Conservation (phyloP, 148 eudicot species). For the Rhododendron williamsianum region DNA sequence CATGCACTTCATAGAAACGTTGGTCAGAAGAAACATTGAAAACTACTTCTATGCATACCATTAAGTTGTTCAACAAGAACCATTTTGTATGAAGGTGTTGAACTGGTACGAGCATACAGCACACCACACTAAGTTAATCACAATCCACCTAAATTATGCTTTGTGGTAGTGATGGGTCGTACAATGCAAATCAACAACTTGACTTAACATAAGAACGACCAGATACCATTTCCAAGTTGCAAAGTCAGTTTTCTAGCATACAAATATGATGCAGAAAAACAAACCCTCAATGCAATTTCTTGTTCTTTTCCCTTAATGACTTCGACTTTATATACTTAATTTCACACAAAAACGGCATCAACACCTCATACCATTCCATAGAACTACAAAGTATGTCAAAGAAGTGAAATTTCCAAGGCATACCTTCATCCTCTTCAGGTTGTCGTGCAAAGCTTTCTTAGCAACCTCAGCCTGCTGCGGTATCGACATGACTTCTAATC, state of each 20-base stretch:
- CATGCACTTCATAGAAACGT: background rate
- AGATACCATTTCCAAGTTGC: background rate
- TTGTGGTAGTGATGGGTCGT: background rate
- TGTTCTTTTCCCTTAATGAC: background rate
- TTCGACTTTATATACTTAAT: background rate
- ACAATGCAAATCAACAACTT: background rate
- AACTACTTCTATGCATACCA: background rate
- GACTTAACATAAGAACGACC: background rate
- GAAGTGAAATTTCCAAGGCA: background rate
- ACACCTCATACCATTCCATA: background rate
- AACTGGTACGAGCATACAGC: background rate
- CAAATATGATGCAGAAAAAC: background rate
- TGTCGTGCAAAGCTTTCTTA: conserved; percentile 69
- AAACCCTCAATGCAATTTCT: background rate
- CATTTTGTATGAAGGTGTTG: background rate
- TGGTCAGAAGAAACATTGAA: background rate
- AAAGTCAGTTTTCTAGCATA: background rate
- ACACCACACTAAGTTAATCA: background rate
- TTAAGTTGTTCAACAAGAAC: background rate
- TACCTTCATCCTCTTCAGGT: conserved; percentile 73
- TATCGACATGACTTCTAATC: conserved; percentile 49
- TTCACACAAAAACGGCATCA: background rate
- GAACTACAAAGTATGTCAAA: background rate
- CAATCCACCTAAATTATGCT: background rate
- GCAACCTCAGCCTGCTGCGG: conserved; percentile 79